These are phyloP conservation scores for Dimargaris verticillata DNA, from an alignment of 192 early-diverging fungal genomes.

Conservation along the genomic window DNA sequence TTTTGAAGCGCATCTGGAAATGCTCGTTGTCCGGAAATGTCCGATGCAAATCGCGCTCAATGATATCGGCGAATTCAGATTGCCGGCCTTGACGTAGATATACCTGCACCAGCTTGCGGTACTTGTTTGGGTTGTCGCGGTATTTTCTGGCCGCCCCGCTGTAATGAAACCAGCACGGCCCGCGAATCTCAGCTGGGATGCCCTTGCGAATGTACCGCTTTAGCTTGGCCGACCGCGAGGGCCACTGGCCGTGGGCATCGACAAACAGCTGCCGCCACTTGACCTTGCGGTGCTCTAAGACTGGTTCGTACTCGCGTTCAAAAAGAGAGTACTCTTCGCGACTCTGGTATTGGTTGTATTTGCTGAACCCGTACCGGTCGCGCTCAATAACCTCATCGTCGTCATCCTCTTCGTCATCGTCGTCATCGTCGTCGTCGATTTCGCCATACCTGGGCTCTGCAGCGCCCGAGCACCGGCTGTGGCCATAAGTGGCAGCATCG, in stretches of 20 bases:
- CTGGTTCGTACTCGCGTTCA: constrained; percentile 30
- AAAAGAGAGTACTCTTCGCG: constrained; percentile 28
- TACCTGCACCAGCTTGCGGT: constrained; percentile 23
- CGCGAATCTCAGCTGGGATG: constrained; percentile 50
- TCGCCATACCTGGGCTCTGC: neutral
- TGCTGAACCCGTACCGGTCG: constrained; percentile 41
- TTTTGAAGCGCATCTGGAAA: constrained; percentile 33
- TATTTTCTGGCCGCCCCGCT: constrained; percentile 46
- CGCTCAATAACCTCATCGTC: constrained; percentile 9
- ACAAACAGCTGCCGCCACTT: constrained; percentile 33
- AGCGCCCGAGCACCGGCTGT: neutral
- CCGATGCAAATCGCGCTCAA: constrained; percentile 58
- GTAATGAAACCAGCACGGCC: constrained; percentile 50
- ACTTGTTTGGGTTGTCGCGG: constrained; percentile 35
- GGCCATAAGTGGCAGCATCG: neutral
- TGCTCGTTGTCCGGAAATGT: constrained; percentile 63
- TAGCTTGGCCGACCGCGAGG: constrained; percentile 27
- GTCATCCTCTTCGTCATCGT: neutral
- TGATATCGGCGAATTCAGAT: constrained; percentile 33
- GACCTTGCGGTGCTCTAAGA: constrained; percentile 25
- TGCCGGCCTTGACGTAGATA: constrained; percentile 36
- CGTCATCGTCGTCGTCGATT: constrained; percentile 9
- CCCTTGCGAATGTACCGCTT: constrained; percentile 66
- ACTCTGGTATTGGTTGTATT: constrained; percentile 29
- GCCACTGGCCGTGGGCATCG: constrained; percentile 25